Base-by-base conservation (phyloP, 2,329 filamentous ascomycete genomes). In the Colletotrichum destructivum region DNA sequence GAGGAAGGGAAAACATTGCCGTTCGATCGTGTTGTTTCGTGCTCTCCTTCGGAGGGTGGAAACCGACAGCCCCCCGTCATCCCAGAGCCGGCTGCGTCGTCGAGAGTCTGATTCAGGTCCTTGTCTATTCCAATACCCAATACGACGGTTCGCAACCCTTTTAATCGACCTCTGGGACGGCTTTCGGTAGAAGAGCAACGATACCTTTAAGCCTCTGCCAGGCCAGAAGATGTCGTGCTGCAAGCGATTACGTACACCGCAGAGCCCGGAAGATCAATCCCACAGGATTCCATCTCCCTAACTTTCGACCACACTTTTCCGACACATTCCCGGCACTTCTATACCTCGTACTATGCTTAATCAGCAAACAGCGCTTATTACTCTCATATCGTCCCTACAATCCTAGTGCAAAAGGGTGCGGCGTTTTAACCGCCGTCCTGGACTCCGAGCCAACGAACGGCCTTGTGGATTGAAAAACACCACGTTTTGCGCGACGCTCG, bases 11-110 rank as follows among this genome's bases (percentile, higher is more conserved):
- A 49, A 16, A 42, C 46, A 67, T 59, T 67, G 42, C 56, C 49
- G 55, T 56, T 62, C n/a, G 46, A 51, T n/a, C 47, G 2, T 65
- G 59, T 51, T 38, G 63, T 67, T 70, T 70, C 68, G 56, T 66
- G 40, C 63, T 40, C n/a, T 56, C 52, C 55, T 52, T 64, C 60
- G n/a, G 23, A 51, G 9, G n/a, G 18, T 31, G 21, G 23, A 7
- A n/a, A 56, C 55, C 44, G 42, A 23, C 55, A 40, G 35, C 26
- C 52, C 52, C 38, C 31, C 67, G 47, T 62, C 47, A 70, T 31
- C 31, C 35, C 40, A 35, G 21, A 49, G n/a, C 54, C 57, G 47
- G 38, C 23, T n/a, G 35, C 51, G 18, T 26, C 49, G 31, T n/a
- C 55, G 40, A n/a, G 16, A 26, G 42, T 15, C 15, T 7, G 35